Evolutionary conservation across 352 stramenopile species (phyloP), one percentile per base, ranked within the genome.

Genomic region (Phytophthora fragariaefolia): DNA sequence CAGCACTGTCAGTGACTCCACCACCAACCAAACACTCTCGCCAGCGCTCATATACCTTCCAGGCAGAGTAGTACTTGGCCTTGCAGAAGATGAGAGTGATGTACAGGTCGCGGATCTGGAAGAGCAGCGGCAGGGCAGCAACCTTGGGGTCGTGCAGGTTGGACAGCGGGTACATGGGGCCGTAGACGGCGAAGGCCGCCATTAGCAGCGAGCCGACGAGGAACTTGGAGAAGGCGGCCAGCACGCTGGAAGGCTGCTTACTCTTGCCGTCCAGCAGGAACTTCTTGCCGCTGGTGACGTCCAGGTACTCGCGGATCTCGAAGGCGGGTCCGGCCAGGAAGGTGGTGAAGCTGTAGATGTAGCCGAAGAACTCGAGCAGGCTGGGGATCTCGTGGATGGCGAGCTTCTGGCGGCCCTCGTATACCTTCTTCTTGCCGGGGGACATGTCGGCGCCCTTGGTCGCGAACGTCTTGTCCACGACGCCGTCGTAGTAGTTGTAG

Each of bases 41-140:
- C 8, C 15, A 17, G 15, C 9, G 10, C 15, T 12, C 5, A 3
- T 12, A 43, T 46, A 94, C 59, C 66, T 98, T 98, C 96, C 96
- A 99, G 3, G 93, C 96, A 63, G 97, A 97, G 77, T 98, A 99
- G 74, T 99, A 99, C 83, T 99, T 99, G 69, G 92, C 83, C 85
- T 84, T 18, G 98, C 73, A 76, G 61, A 95, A 96, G 42, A 98
- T 92, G 4, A 98, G 81, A 46, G 84, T 88, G 46, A 98, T 71
- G 79, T 93, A 98, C 20, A 94, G 77, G 58, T 96, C 88, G n/a
- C 62, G 32, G 45, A 96, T 76, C 46, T 95, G 88, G 42, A 80
- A 57, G 24, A 86, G 64, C 51, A 83, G 83, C 26, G 89, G 83
- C 45, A 86, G 69, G 13, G 63, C 67, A 5, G 76, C 78, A 12